These are phyloP conservation scores for Pseudogymnoascus sp. DNA, from an alignment of 2,329 filamentous ascomycete genomes.

Conservation along the genomic window DNA sequence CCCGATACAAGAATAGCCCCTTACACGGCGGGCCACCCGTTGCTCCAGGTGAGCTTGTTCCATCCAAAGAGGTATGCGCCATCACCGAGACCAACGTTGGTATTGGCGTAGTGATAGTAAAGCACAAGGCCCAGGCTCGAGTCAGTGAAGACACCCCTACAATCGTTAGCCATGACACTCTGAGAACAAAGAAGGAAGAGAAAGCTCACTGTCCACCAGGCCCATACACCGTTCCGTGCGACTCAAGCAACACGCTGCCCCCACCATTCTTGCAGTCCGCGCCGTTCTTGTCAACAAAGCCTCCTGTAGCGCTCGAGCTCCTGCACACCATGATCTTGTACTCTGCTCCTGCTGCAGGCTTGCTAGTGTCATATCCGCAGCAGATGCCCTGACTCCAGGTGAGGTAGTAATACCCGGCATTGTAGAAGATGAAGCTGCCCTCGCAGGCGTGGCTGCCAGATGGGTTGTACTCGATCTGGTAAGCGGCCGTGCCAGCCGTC, in stretches of 20 bases:
- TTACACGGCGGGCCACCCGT: conserved; percentile 39
- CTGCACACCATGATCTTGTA: conserved; percentile 61
- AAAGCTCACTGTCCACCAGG: conserved; percentile 50
- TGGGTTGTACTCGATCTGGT: conserved; percentile 48
- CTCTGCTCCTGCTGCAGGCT: conserved; percentile 50
- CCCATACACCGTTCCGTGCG: conserved; percentile 54
- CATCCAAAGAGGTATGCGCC: conserved; percentile 39
- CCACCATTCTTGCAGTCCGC: conserved; percentile 47
- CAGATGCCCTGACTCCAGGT: conserved; percentile 56
- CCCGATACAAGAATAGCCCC: background rate
- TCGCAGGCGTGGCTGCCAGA: conserved; percentile 47
- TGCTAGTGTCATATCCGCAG: conserved; percentile 48
- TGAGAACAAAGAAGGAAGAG: background rate
- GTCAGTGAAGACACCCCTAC: conserved; percentile 48
- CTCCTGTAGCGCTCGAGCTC: conserved; percentile 43
- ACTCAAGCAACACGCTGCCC: conserved; percentile 53
- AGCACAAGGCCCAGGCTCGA: conserved; percentile 43
- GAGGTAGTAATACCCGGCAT: conserved; percentile 54
- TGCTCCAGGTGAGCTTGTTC: conserved; percentile 37
- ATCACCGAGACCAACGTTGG: conserved; percentile 44
- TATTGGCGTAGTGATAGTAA: conserved; percentile 58
- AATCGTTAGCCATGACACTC: background rate
- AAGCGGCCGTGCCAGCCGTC: conserved; percentile 26
- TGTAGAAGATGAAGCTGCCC: conserved; percentile 48
- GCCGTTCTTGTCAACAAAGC: conserved; percentile 50